Base-by-base conservation (phyloP, 768 basidiomycete genomes). In the Arthromyces matolae region DNA sequence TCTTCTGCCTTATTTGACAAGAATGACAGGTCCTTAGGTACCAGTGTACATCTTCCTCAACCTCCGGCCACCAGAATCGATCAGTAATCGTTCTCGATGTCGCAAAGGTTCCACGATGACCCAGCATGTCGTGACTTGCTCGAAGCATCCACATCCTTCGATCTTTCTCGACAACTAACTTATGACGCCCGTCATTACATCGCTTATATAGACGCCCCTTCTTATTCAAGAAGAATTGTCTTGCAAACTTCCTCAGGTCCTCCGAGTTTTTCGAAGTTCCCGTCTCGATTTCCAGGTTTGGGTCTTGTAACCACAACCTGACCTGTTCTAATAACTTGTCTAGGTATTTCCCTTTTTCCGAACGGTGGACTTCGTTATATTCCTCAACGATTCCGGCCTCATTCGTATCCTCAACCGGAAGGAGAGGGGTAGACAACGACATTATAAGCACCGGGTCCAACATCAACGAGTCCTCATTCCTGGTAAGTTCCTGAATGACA, bases 11-110 rank as follows among this genome's bases (percentile, higher is more conserved):
- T 1, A 60, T 41, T 42, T 71, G 67, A 49, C 68, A 70, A 4
- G 59, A 31, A 41, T 65, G 64, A 35, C 69, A 71, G 8, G 64
- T 62, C 14, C 54, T 53, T 6, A 69, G 28, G 35, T 56, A 69
- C 64, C 65, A 67, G 9, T 49, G 39, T 1, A 70, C 52, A 40
- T 70, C 64, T 2, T 28, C 40, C 8, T 60, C 51, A 2, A 63
- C 8, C 1, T 43, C 38, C 2, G 54, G 57, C 54, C 51, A 62
- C 58, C 58, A 68, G 42, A 60, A 62, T 7, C 59, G 31, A 5
- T 47, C 22, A 39, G 29, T 25, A 49, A 44, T 10, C 19, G 32
- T 10, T 27, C 36, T 16, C 3, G 29, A 22, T 10, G 48, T 54
- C 0, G 51, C 45, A 20, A 52, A 34, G 1, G 43, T n/a, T 9